A percentile compares a stretch with the other conserved stretches of the same genome.
These are phyloP conservation scores for Oenanthe sinensis DNA, from an alignment of 129 eudicot species.

Conservation along the genomic window DNA sequence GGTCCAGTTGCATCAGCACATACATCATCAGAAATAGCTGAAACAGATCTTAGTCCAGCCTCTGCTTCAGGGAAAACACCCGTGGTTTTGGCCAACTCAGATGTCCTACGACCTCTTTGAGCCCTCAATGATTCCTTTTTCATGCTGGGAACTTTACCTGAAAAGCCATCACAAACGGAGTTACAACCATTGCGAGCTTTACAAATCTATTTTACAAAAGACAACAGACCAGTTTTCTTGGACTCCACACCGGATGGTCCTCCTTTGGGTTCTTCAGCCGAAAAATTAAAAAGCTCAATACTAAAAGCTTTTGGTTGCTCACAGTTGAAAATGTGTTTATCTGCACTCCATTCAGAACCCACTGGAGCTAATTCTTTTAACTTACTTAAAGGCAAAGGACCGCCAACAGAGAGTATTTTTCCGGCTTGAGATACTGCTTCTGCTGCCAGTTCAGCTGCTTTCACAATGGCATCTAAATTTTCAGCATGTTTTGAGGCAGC, in stretches of 20 bases:
- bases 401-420: slow-evolving; percentile 39
- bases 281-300: slow-evolving; percentile 19
- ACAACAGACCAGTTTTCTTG: slow-evolving; percentile 14
- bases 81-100: slow-evolving; percentile 25
- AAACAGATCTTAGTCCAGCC: slow-evolving; percentile 19
- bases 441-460: slow-evolving; percentile 96
- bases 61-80: slow-evolving; percentile 34
- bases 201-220: slow-evolving; percentile 17
- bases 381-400: slow-evolving; percentile 12
- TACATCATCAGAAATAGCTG: slow-evolving; percentile 18
- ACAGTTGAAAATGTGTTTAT: slow-evolving; percentile 1
- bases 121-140: slow-evolving; percentile 22
- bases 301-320: slow-evolving; percentile 17
- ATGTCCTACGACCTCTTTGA: slow-evolving; percentile 17
- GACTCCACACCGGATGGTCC: slow-evolving; percentile 30
- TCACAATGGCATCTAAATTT: slow-evolving; percentile 78
- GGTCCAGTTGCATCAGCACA: neutral
- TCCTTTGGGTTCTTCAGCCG: slow-evolving; percentile 18
- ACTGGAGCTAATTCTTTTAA: slow-evolving; percentile 64
- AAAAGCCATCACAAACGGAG: slow-evolving; percentile 18
- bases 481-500: slow-evolving; percentile 94
- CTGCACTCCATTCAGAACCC: slow-evolving; percentile 20
- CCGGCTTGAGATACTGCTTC: slow-evolving; percentile 97
- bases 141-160: slow-evolving; percentile 17
- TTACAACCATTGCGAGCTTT: slow-evolving; percentile 16